Evolutionary conservation across 1,284 basidiomycete genomes (phyloP), one percentile per base, ranked within the genome.

Genomic region (Sphagnurus paluster): DNA sequence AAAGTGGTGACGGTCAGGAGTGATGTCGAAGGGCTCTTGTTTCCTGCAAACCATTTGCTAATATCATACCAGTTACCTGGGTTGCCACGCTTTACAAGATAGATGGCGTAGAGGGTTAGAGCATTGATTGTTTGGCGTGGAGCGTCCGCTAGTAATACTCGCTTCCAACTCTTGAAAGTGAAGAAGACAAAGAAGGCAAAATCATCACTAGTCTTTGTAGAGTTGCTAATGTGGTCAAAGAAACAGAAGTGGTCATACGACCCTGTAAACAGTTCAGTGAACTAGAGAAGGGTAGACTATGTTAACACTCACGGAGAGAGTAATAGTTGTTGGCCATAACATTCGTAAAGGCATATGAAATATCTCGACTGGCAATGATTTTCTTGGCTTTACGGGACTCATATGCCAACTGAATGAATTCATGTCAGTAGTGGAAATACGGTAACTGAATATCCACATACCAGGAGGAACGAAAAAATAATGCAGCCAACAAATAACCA

Each of bases 111-210:
- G 10, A 99, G 76, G 9, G 92, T 95, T 57, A 98, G 75, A 14
- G 82, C 94, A 63, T 99, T 98, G 79, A 99, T 98, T 10, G 89
- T 84, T 71, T 99, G 96, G 68, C 96, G 91, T 43, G 96, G 97
- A n/a, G 90, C 93, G 66, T 99, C 96, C 45, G 96, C 93, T 48
- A 98, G 73, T 13, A 98, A 70, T 5, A 98, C 69, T 14, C 93
- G 87, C 70, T 98, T 99, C 96, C 96, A 99, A 90, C 93, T 93
- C 75, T 99, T 99, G 82, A 99, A 99, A 1, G 90, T 90, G 72
- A 99, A 99, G 81, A 98, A 99, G 65, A 98, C 84, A 69, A 98
- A 99, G 79, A 99, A 98, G 39, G 95, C 93, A 68, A 98, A 93
- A 62, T 97, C 93, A 67, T 99, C 96, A 67, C 89, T 94, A 58